Percentiles rank a stretch among this genome's conserved stretches.
Conservation (phyloP, 169 alveolate species). For the Eimeria praecox region DNA sequence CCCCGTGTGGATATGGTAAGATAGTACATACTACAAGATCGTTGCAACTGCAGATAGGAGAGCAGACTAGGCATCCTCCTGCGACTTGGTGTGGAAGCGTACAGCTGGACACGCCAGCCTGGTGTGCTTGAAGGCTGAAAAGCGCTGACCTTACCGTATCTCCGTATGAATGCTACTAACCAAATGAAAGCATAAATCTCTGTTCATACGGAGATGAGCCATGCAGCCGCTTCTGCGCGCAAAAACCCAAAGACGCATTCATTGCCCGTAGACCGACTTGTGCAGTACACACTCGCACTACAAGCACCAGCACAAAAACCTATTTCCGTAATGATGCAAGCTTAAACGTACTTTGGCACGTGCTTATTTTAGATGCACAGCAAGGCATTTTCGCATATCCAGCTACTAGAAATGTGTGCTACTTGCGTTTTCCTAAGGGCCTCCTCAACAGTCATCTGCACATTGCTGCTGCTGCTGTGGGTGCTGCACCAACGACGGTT, state of each 20-base stretch:
- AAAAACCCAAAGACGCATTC: not conserved
- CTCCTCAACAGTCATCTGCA: conserved; percentile 32
- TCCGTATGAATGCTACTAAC: not conserved
- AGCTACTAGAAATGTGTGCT: not conserved
- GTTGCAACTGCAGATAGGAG: not conserved
- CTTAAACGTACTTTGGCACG: not conserved
- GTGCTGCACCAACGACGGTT: conserved; percentile 58
- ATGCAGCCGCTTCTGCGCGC: not conserved
- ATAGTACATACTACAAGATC: not conserved
- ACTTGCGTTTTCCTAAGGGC: not conserved
- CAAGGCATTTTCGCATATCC: not conserved
- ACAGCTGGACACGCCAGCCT: not conserved
- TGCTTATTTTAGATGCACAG: not conserved
- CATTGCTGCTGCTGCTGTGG: conserved; percentile 64
- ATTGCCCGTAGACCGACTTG: not conserved
- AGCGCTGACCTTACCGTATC: not conserved
- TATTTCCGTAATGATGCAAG: not conserved
- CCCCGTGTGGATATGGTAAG: conserved; percentile 66
- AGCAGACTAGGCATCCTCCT: not conserved
- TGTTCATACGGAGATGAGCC: not conserved
- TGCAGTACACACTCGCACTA: not conserved
- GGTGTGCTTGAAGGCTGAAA: not conserved
- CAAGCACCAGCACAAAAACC: not conserved
- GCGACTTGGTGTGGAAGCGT: not conserved
- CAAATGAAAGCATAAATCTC: not conserved